Evolutionary conservation across 2,329 filamentous ascomycete species (phyloP).

Genomic region (Catunica adiposa): DNA sequence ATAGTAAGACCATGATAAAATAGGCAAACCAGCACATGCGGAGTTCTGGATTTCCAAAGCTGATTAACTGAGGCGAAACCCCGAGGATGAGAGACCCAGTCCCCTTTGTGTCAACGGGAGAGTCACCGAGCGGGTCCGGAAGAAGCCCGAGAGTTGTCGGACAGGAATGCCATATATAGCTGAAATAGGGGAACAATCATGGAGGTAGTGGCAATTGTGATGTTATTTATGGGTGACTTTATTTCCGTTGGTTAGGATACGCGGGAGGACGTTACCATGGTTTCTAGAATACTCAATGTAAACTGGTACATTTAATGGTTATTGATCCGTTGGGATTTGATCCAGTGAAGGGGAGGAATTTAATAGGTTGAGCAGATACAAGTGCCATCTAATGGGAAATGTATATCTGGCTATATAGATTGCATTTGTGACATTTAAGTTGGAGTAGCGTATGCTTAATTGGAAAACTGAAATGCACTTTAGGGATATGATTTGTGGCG

Average conservation of each 20-base stretch:
- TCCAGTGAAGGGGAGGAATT: slow-evolving; percentile 52
- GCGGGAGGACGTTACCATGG: slow-evolving; percentile 22
- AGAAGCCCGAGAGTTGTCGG: not conserved
- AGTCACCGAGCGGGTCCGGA: no score
- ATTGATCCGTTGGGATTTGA: slow-evolving; percentile 75
- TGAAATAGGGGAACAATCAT: no score
- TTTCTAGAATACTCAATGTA: slow-evolving; percentile 31
- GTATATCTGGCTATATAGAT: no score
- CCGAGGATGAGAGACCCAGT: slow-evolving; percentile 21
- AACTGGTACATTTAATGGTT: slow-evolving; percentile 47
- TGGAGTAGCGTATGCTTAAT: slow-evolving; percentile 63
- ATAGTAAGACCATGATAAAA: no score
- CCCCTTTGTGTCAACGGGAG: not conserved
- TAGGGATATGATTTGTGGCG: slow-evolving; percentile 36
- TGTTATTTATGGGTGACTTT: slow-evolving; percentile 25
- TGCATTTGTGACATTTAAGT: slow-evolving; percentile 36
- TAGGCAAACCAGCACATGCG: no score
- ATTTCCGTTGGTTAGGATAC: slow-evolving; percentile 34
- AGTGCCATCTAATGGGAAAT: no score
- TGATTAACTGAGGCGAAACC: slow-evolving; percentile 18
- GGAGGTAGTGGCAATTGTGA: no score
- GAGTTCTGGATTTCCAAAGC: no score
- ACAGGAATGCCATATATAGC: not conserved
- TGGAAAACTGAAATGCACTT: slow-evolving; percentile 40
- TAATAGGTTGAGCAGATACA: no score